Evolutionary conservation across 148 eudicot species (phyloP).

Genomic region (Amaranthus hypochondriacus): DNA sequence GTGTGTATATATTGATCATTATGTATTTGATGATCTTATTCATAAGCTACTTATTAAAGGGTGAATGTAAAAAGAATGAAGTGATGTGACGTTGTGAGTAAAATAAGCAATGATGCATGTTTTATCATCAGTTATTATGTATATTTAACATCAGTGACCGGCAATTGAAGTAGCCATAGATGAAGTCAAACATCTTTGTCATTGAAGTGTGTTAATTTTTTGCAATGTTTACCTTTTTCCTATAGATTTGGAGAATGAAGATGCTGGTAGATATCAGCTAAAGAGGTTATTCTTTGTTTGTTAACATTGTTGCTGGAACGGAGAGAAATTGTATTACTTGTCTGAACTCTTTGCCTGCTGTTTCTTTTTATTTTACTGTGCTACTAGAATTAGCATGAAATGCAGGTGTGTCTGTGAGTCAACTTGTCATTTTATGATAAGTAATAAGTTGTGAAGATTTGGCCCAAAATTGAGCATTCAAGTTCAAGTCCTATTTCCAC

Average conservation of each 20-base stretch:
- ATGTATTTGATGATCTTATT: neutral
- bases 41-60: neutral
- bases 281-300: conserved; percentile 14
- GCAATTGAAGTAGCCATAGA: neutral
- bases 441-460: too few relatives aligned
- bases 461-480: too few relatives aligned
- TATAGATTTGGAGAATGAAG: conserved; percentile 36
- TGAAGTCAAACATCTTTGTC: neutral
- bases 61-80: neutral
- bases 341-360: too few relatives aligned
- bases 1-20: neutral
- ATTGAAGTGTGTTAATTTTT: conserved; percentile 8
- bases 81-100: neutral
- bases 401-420: too few relatives aligned
- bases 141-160: neutral
- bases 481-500: too few relatives aligned
- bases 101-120: neutral
- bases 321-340: neutral
- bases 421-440: too few relatives aligned
- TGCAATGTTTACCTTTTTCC: conserved; percentile 9
- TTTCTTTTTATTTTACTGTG: too few relatives aligned
- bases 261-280: conserved; percentile 20
- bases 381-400: too few relatives aligned
- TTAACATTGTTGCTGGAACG: conserved; percentile 2
- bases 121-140: neutral